Base-by-base conservation (phyloP, 2,329 filamentous ascomycete species). In the Xylariaceae sp. region DNA sequence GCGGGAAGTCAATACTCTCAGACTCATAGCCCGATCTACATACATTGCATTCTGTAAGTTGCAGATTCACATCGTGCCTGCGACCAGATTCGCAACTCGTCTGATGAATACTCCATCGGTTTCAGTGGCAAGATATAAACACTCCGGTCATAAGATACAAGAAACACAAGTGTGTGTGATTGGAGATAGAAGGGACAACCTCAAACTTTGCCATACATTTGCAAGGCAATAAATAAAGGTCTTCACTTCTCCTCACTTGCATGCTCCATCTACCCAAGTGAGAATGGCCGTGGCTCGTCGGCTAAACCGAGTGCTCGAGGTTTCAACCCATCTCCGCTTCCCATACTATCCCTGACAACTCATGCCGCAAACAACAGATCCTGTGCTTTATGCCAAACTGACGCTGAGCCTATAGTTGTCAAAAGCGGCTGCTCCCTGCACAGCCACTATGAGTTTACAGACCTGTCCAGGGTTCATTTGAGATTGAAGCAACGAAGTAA, bases 401-500 rank as follows among this genome's bases (percentile, higher is more conserved):
- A 57, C 23, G 29, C 2, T n/a, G 50, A 50, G 21, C 7, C 26
- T n/a, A 48, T 23, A 62, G 32, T 3, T 37, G 3, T 16, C 7
- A 7, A 16, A 29, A 51, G 20, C 32, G 7, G 37, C 16, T n/a
- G 23, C 5, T 46, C 20, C 18, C n/a, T 44, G 40, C 14, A 41
- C 9, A 19, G 43, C 37, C 37, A 18, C 14, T n/a, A 57, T 59
- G 56, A 57, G 18, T 19, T 60, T 44, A 51, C 42, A 53, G 21
- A 41, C 20, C 32, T 14, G 43, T 4, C 20, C 16, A 2, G 20
- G 32, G 47, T 41, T 48, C 40, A 50, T 19, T 19, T 10, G 50
- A 54, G 43, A 45, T 52, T 16, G 50, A 49, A 16, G 2, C 41
- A 23, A 32, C 19, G 52, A 52, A 16, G 19, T 21, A 32, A 45